Conservation (phyloP, 1,139 yeast genomes). For the Hemisphaericaspora xylofermentans region DNA sequence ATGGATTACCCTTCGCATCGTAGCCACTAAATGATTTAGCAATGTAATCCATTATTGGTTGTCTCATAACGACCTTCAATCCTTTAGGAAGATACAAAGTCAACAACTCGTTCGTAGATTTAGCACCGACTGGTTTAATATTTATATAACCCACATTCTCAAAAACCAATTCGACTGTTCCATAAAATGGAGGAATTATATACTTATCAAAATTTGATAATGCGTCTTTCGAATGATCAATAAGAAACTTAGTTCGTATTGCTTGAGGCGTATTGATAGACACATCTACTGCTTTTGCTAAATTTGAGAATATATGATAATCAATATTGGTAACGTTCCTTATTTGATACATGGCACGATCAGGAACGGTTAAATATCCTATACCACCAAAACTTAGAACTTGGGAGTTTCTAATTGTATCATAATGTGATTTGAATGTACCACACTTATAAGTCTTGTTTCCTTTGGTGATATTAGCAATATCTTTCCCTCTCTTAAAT, state of each 20-base stretch:
- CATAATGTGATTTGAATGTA: conserved; percentile 34
- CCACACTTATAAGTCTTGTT: conserved; percentile 33
- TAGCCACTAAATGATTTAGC: conserved; percentile 35
- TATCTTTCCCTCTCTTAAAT: conserved; percentile 23
- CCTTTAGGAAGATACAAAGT: conserved; percentile 35
- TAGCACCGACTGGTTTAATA: conserved; percentile 60
- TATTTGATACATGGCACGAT: conserved; percentile 42
- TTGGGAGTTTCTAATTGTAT: conserved; percentile 43
- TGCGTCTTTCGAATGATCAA: conserved; percentile 22
- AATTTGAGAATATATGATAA: conserved; percentile 23
- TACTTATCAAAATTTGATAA: conserved; percentile 39
- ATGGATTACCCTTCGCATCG: conserved; percentile 38
- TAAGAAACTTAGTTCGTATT: conserved; percentile 30
- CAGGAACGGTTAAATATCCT: conserved; percentile 45
- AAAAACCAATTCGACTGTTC: conserved; percentile 65
- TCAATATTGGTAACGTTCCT: conserved; percentile 38
- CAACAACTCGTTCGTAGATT: conserved; percentile 27
- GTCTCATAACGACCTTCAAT: conserved; percentile 31
- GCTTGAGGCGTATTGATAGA: conserved; percentile 18
- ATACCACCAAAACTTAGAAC: conserved; percentile 61
- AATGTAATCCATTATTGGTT: conserved; percentile 37
- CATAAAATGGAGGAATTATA: conserved; percentile 66
- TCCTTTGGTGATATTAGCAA: conserved; percentile 42
- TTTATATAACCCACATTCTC: conserved; percentile 69
- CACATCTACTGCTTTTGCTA: conserved; percentile 28